Conservation (phyloP, 306 rosid genomes). For the Arachis stenosperma region DNA sequence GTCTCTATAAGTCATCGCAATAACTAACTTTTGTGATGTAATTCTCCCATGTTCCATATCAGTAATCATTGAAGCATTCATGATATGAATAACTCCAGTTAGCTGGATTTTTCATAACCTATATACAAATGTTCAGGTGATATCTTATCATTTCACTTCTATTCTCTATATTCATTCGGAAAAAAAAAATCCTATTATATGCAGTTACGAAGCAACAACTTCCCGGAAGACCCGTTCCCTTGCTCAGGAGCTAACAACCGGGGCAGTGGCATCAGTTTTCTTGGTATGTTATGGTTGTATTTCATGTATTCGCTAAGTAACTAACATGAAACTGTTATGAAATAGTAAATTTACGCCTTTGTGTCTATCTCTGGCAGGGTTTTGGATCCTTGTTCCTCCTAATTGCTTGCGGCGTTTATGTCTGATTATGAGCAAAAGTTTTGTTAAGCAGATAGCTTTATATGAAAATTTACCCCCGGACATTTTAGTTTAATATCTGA, state of each 20-base stretch:
- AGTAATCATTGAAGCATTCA: background rate
- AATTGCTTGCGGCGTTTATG: constrained; percentile 90
- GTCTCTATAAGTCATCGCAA: too few species aligned
- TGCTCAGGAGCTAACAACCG: constrained; percentile 77
- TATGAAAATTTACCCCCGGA: constrained; percentile 36
- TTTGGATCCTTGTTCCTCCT: constrained; percentile 93
- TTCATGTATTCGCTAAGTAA: constrained; percentile 4
- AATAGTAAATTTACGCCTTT: constrained; percentile 30
- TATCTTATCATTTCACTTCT: constrained; percentile 6
- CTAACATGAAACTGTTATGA: constrained; percentile 28
- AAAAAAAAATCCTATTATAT: constrained; percentile 30
- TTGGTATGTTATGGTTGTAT: constrained; percentile 51
- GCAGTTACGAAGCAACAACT: constrained; percentile 89
- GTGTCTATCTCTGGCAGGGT: constrained; percentile 56
- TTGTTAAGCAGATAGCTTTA: constrained; percentile 51
- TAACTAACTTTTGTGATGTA: background rate
- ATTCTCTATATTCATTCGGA: background rate
- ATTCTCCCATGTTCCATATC: background rate
- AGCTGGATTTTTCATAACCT: constrained; percentile 29
- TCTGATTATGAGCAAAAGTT: constrained; percentile 53
- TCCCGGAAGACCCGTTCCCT: constrained; percentile 84
- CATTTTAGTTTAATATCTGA: constrained; percentile 34
- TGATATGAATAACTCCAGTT: constrained; percentile 24
- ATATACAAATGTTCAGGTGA: constrained; percentile 18
- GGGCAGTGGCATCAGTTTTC: constrained; percentile 85